Conservation (phyloP, 345 rosid genomes). For the rapeseed (Brassica napus) region Da-Ae NC_063446.1:14868501-14869000, state of each 20-base stretch:
- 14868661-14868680: too few species aligned
- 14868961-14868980: constrained; percentile 51
- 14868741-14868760: background rate
- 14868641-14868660: too few species aligned
- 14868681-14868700: too few species aligned
- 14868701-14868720: too few species aligned
- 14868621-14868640: too few species aligned
- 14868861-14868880: background rate
- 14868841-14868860: background rate
- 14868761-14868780: background rate
- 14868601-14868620: background rate
- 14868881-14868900: background rate
- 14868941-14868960: background rate
- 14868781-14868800: background rate
- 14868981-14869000: constrained; percentile 42
- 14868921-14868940: background rate
- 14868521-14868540: too few species aligned
- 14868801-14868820: background rate
- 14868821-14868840: background rate
- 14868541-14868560: too few species aligned
- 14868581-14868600: too few species aligned
- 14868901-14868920: background rate
- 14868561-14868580: too few species aligned
- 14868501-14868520: too few species aligned
- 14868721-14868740: background rate